Base-by-base conservation (phyloP, 805 yeast genomes). In the Lipomyces lipofer region DNA sequence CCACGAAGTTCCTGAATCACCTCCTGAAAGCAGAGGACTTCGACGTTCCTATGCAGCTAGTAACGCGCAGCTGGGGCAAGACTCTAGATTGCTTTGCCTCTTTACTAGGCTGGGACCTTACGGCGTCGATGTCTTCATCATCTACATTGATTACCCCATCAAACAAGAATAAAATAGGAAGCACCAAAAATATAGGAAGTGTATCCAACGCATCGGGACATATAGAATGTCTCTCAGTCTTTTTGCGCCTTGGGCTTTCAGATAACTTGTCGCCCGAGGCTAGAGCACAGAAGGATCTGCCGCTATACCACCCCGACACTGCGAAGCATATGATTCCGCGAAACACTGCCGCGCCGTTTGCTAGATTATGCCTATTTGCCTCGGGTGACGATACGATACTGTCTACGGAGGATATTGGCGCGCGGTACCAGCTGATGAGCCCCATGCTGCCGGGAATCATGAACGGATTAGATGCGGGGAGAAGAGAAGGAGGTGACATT, bases 401-500 rank as follows among this genome's bases (percentile, higher is more conserved):
- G 69, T 78, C 81, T 1, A 79, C 87, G 17, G 91, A 86, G 60
- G 92, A 86, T 67, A 67, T 73, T 30, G 71, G 72, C 3, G 81
- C 85, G 1, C 73, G 94, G 63, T 66, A 79, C 28, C 75, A 75
- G 47, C 71, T 83, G 0, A 69, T 86, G 52, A 66, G 82, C 51
- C 75, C 79, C 24, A 85, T 83, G 63, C 64, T 71, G 42, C 68
- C 69, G 1, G 80, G 79, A 9, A 72, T 87, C 47, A 51, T 64
- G 19, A 75, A 72, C 44, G 85, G 87, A 33, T 72, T 85, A 21
- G 72, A 70, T 1, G 73, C 73, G 36, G 63, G 81, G 29, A 68
- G 81, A 8, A 81, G 81, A 63, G 94, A 86, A 60, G 95, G 89
- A 10, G 91, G 91, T 1, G 88, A 83, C 45, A 71, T 78, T 17